Conservation (phyloP, 2,329 filamentous ascomycete species). For the Fusarium sp. region DNA sequence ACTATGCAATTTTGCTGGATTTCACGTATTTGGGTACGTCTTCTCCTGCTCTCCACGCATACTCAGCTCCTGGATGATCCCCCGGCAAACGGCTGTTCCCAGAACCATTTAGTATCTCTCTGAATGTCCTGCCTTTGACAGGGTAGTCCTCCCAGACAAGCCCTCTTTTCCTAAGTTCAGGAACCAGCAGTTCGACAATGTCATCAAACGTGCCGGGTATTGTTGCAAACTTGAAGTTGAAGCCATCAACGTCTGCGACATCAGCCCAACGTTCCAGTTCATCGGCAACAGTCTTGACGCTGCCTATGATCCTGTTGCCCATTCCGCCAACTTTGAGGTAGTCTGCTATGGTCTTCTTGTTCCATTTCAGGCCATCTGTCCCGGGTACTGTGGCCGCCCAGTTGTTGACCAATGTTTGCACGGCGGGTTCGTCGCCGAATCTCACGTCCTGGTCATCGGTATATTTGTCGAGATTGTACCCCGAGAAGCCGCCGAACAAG, state of each 20-base stretch:
- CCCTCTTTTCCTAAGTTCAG: background rate
- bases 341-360: background rate
- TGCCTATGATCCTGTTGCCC: conserved; percentile 2
- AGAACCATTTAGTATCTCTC: no score
- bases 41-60: no score
- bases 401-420: background rate
- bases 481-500: background rate
- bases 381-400: no score
- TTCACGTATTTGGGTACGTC: no score
- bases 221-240: conserved; percentile 55
- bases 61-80: no score
- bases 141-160: no score
- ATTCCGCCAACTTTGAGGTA: conserved; percentile 1
- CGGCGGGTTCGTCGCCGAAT: background rate
- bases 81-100: no score
- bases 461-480: conserved; percentile 1
- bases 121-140: no score
- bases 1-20: no score
- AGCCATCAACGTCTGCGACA: conserved; percentile 21
- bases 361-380: background rate
- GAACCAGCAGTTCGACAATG: conserved; percentile 26
- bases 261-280: conserved; percentile 17
- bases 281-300: conserved; percentile 12
- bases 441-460: conserved; percentile 1
- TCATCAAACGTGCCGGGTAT: conserved; percentile 18